Conservation (phyloP, 2,329 filamentous ascomycete genomes). For the Fusarium cicatricum region DNA sequence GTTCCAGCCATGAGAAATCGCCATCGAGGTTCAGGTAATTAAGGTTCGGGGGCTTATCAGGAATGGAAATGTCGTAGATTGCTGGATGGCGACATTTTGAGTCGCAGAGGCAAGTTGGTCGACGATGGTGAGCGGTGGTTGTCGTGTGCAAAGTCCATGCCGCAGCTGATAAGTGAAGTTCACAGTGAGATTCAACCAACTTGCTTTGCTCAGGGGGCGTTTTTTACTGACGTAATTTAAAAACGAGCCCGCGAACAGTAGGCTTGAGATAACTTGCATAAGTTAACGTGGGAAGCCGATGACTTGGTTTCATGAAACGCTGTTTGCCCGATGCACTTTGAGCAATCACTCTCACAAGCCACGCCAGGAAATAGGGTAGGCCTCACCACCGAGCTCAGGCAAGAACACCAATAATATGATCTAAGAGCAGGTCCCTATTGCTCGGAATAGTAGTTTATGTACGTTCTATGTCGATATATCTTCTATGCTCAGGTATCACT, state of each 20-base stretch:
- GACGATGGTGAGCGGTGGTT: too few species aligned
- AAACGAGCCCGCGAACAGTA: too few species aligned
- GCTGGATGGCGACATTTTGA: background rate
- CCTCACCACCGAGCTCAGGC: background rate
- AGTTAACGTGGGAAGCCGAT: too few species aligned
- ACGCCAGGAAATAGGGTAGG: too few species aligned
- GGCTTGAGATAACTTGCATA: too few species aligned
- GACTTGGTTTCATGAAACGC: too few species aligned
- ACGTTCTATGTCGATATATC: conserved; percentile 35
- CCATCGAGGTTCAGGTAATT: conserved; percentile 4
- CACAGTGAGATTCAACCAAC: too few species aligned
- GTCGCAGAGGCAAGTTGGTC: too few species aligned
- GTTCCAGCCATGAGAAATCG: background rate
- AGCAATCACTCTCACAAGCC: too few species aligned
- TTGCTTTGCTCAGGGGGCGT: too few species aligned
- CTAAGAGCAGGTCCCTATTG: conserved; percentile 8
- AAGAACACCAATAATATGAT: background rate
- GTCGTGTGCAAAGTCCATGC: background rate
- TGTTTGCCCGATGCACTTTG: too few species aligned
- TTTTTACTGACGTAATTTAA: too few species aligned
- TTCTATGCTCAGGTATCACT: conserved; percentile 26
- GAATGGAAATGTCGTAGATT: background rate
- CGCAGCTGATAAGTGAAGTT: background rate
- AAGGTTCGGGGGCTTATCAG: background rate
- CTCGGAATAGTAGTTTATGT: conserved; percentile 21